These are phyloP conservation scores for Penicillium sp. DNA, from an alignment of 2,329 filamentous ascomycete species.

Conservation along the genomic window DNA sequence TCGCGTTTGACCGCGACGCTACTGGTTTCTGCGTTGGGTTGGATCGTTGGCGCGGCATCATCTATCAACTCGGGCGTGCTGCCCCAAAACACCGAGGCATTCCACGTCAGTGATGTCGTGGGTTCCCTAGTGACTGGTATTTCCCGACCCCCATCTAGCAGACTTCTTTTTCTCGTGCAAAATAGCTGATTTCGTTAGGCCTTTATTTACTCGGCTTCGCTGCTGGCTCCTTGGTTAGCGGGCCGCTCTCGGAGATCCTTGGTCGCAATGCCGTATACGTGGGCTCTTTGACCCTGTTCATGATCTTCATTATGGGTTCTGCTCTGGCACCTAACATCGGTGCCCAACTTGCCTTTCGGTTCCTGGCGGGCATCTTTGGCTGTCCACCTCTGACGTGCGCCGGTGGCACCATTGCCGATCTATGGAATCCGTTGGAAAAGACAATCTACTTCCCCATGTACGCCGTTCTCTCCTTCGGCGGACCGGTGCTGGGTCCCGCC, in stretches of 20 bases:
- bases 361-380: constrained; percentile 50
- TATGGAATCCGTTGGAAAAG: constrained; percentile 50
- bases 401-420: constrained; percentile 48
- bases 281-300: constrained; percentile 46
- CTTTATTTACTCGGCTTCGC: constrained; percentile 48
- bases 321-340: constrained; percentile 51
- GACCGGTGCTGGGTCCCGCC: constrained; percentile 26
- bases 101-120: constrained; percentile 51
- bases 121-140: constrained; percentile 50
- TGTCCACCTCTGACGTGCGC: constrained; percentile 48
- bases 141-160: neutral
- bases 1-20: constrained; percentile 41
- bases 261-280: constrained; percentile 53
- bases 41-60: constrained; percentile 52
- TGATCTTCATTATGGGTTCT: constrained; percentile 51
- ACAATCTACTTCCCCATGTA: constrained; percentile 53
- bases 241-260: constrained; percentile 50
- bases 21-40: constrained; percentile 49
- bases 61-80: constrained; percentile 54
- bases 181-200: constrained; percentile 3
- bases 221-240: constrained; percentile 48
- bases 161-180: neutral
- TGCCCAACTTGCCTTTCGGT: constrained; percentile 51
- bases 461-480: constrained; percentile 46
- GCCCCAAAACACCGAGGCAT: constrained; percentile 45